Conservation (phyloP, 805 yeast species). For the Starmerella stigmatis region DNA sequence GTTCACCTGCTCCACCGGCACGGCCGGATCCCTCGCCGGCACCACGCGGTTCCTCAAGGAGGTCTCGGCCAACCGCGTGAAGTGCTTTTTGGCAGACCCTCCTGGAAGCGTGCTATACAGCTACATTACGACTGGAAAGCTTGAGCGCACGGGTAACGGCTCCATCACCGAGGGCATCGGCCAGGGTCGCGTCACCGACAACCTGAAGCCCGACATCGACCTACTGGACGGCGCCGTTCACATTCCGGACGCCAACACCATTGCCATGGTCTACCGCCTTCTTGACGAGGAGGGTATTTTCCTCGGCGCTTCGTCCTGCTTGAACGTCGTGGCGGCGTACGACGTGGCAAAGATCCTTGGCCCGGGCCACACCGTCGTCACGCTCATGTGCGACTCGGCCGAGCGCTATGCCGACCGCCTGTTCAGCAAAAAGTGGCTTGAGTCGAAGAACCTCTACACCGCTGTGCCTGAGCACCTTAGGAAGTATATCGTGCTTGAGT, state of each 20-base stretch:
- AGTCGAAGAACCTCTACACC: slow-evolving; percentile 49
- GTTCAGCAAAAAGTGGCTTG: slow-evolving; percentile 68
- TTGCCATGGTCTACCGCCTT: slow-evolving; percentile 71
- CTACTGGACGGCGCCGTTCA: slow-evolving; percentile 70
- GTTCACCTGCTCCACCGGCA: slow-evolving; percentile 84
- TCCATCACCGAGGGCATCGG: slow-evolving; percentile 96
- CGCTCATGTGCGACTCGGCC: slow-evolving; percentile 82
- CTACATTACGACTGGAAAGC: slow-evolving; percentile 60
- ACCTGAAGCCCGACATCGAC: slow-evolving; percentile 61
- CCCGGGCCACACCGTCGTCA: slow-evolving; percentile 78
- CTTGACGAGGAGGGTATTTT: slow-evolving; percentile 85
- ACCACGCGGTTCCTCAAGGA: slow-evolving; percentile 66
- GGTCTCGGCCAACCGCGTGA: slow-evolving; percentile 49
- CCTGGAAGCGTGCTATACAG: slow-evolving; percentile 83
- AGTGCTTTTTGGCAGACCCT: slow-evolving; percentile 76
- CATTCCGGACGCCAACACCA: slow-evolving; percentile 69
- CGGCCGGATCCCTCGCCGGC: slow-evolving; percentile 91
- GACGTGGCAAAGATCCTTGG: slow-evolving; percentile 58
- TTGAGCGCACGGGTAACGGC: slow-evolving; percentile 59
- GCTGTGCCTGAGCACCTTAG: slow-evolving; percentile 60
- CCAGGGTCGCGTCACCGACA: slow-evolving; percentile 84
- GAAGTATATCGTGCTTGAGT: slow-evolving; percentile 48
- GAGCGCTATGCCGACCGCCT: slow-evolving; percentile 77
- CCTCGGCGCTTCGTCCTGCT: slow-evolving; percentile 82
- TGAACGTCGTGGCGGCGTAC: slow-evolving; percentile 82